Base-by-base conservation (phyloP, 108 stramenopile genomes). In the Chaetoceros muelleri region DNA sequence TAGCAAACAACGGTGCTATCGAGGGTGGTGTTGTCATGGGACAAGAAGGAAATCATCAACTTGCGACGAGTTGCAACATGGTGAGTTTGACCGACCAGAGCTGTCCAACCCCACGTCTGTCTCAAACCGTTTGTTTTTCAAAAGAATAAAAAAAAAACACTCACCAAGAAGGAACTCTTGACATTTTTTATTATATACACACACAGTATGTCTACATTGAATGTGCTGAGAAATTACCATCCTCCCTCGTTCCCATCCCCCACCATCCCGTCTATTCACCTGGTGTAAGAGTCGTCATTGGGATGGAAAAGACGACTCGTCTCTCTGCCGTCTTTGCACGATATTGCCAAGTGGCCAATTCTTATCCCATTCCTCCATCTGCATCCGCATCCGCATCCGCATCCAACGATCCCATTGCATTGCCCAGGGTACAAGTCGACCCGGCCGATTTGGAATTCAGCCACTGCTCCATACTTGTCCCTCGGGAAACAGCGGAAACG, bases 291-390 rank as follows among this genome's bases (percentile, higher is more conserved):
- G 83, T 92, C 1, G 80, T 60, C 31, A 85, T 87, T 63, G 84
- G 86, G 3, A 56, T 87, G 2, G 82, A 79, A 44, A 92, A 87
- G 53, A 78, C 60, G 28, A 79, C 82, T 8, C 76, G 77, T 57
- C 58, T 92, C 3, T 47, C 27, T 16, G 65, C 68, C 1, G 84
- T 87, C 3, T 82, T 92, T 50, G 46, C 70, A 8, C 77, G 71
- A 21, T 92, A 76, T 64, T 78, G 74, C 25, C 71, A 78, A 30
- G 74, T 85, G 62, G 67, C 81, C 55, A 85, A 85, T 54, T 64
- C 74, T 10, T 52, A 58, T 8, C n/a, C 61, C 44, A 24, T 19
- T 1, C n/a, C n/a, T n/a, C n/a, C n/a, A n/a, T 27, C 34, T 60
- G 49, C 25, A 64, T 45, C 45, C 1, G n/a, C n/a, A n/a, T n/a